Percentiles rank a stretch among this genome's conserved stretches.
Conservation (phyloP, 495 filamentous ascomycete genomes). For the Xylaria telfairii region DNA sequence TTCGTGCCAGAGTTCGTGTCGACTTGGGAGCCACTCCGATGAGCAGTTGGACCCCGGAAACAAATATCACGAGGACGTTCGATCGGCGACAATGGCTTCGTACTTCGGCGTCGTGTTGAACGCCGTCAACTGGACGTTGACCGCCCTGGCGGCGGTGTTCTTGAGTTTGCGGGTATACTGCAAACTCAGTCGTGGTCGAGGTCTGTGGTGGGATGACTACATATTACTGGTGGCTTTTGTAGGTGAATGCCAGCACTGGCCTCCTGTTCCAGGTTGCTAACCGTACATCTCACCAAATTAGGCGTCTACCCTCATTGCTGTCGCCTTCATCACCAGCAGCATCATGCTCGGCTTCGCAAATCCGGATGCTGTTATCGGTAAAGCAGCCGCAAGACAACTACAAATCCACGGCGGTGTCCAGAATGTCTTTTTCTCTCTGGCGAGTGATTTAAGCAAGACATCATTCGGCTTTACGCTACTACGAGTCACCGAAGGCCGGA, state of each 20-base stretch:
- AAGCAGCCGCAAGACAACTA: conserved; percentile 22
- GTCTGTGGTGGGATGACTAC: conserved; percentile 45
- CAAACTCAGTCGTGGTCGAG: conserved; percentile 36
- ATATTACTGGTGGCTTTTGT: conserved; percentile 49
- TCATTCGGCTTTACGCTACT: conserved; percentile 45
- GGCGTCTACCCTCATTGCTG: conserved; percentile 20
- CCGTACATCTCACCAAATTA: neutral
- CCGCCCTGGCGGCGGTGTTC: conserved; percentile 39
- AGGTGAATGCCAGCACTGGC: conserved; percentile 19
- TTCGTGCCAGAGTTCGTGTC: conserved; percentile 2
- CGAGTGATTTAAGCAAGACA: conserved; percentile 40
- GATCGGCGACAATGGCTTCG: conserved; percentile 11
- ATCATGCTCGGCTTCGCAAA: conserved; percentile 32
- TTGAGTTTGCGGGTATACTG: conserved; percentile 38
- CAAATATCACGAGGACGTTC: conserved; percentile 7
- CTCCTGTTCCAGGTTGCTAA: neutral
- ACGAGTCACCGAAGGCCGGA: conserved; percentile 41
- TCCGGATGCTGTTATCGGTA: conserved; percentile 20
- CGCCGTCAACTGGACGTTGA: conserved; percentile 46
- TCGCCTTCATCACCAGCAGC: conserved; percentile 30
- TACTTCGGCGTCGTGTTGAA: conserved; percentile 39
- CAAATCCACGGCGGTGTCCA: conserved; percentile 36
- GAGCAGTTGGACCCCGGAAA: neutral
- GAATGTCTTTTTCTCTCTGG: conserved; percentile 34
- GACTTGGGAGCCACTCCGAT: conserved; percentile 5